Conservation (phyloP, 345 rosid species). For the Physaria fendleri region DNA sequence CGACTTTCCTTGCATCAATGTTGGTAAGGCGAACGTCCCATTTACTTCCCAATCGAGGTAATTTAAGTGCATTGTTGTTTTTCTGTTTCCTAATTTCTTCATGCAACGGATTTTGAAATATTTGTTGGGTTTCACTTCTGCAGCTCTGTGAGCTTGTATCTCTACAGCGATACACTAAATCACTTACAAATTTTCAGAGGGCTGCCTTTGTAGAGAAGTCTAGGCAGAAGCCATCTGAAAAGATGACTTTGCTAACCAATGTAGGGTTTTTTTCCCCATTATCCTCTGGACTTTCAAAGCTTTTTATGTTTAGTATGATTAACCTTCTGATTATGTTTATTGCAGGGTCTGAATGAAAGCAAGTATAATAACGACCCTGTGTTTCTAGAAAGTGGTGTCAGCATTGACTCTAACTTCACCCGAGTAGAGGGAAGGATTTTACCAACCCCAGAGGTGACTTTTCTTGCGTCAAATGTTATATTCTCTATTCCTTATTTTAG, state of each 20-base stretch:
- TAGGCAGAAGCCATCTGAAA: conserved; percentile 88
- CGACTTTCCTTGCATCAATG: conserved; percentile 78
- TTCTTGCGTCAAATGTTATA: not conserved
- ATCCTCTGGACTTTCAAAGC: not conserved
- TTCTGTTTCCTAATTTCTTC: not conserved
- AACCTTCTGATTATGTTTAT: not conserved
- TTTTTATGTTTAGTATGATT: not conserved
- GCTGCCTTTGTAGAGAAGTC: conserved; percentile 83
- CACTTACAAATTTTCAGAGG: conserved; percentile 63
- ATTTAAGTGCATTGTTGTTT: not conserved
- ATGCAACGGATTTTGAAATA: not conserved
- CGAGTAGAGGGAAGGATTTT: conserved; percentile 83
- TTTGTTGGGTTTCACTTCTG: not conserved
- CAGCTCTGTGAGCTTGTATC: conserved; percentile 76
- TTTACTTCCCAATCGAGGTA: conserved; percentile 83
- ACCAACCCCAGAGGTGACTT: conserved; percentile 60
- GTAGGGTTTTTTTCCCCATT: conserved; percentile 30
- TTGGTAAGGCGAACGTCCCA: conserved; percentile 91
- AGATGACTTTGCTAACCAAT: conserved; percentile 61
- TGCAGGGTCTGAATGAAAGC: conserved; percentile 64
- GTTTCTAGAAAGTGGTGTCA: conserved; percentile 62
- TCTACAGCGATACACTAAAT: conserved; percentile 83
- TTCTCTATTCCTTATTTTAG: not conserved
- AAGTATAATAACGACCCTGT: conserved; percentile 65
- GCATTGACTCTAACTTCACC: conserved; percentile 48